Conservation (phyloP, 169 alveolate genomes). For the Cryptosporidium parvum region DNA sequence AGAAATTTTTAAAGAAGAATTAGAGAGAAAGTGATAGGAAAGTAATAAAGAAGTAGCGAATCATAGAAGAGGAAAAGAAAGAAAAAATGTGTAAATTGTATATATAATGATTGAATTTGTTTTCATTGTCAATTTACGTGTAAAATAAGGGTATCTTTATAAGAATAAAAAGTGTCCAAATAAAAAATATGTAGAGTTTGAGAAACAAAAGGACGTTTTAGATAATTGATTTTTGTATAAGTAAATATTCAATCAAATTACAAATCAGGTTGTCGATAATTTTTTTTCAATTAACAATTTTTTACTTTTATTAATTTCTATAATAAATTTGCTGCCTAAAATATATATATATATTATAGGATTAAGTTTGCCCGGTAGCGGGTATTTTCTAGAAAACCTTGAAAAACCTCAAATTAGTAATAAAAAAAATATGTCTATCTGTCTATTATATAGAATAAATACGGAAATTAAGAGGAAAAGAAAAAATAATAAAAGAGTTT, state of each 20-base stretch:
- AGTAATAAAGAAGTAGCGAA: neutral
- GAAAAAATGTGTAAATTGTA: neutral
- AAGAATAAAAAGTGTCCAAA: neutral
- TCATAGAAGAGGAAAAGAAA: neutral
- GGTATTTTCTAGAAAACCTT: slow-evolving; percentile 5
- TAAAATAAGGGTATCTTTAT: neutral
- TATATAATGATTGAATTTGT: too few species aligned
- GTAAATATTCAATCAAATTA: neutral
- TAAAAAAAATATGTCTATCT: slow-evolving; percentile 48
- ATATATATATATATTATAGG: neutral
- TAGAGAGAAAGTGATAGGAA: neutral
- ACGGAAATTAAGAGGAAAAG: neutral
- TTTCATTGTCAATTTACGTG: too few species aligned
- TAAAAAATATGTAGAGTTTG: too few species aligned
- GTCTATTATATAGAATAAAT: neutral
- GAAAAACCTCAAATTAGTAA: slow-evolving; percentile 3
- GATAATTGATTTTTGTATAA: too few species aligned
- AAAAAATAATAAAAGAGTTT: neutral
- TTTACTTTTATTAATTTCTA: too few species aligned
- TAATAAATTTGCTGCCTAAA: neutral
- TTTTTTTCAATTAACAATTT: too few species aligned
- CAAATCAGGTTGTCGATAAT: neutral
- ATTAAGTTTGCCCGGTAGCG: slow-evolving; percentile 22
- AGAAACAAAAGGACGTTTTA: neutral
- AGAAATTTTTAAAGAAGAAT: neutral